Evolutionary conservation across 2,329 filamentous ascomycete species (phyloP), one percentile per base, ranked within the genome.

Genomic region (Fusarium caatingaense): DNA sequence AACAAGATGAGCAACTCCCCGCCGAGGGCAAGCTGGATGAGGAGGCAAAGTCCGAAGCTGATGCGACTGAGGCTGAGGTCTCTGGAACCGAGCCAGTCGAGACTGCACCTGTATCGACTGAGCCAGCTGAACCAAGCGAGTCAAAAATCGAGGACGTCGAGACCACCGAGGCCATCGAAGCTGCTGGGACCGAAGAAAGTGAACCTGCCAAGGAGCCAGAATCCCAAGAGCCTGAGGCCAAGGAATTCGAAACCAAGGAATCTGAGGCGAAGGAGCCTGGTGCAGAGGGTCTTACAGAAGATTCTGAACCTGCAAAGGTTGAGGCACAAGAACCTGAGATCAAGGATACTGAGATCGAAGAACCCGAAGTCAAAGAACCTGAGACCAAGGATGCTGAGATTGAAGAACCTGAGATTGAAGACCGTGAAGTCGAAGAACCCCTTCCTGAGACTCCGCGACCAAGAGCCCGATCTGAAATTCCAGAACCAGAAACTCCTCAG

Each of bases 401-500:
- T 12, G 44, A 62, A 50, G 34, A 51, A 25, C 8, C 25, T 18
- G 41, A 61, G 34, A 37, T 18, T 7, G 44, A 63, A 46, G 34
- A 48, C 13, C 30, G 40, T 21, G 42, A 60, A 48, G 21, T 4
- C 9, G 48, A 65, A 40, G 47, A 55, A 23, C 21, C 42, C 13
- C 34, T 46, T 5, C 15, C 20, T 28, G 66, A 71, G 27, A 64
- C 55, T 44, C 41, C 64, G 41, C 67, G 48, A 50, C 34, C 59
- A n/a, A 62, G 63, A 56, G 61, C 57, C 15, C 42, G 61, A 49
- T 7, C 55, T 13, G 68, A 66, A 60, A 62, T 60, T 10, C 28
- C 48, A 37, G 67, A 58, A 56, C 70, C 59, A 61, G 69, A 69
- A 59, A 73, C 60, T 40, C 69, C 50, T 37, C 61, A 66, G 30